phyloP scores from a whole-genome alignment of 495 filamentous ascomycete genomes.

The Melanomma pulvis-pyrius region DNA sequence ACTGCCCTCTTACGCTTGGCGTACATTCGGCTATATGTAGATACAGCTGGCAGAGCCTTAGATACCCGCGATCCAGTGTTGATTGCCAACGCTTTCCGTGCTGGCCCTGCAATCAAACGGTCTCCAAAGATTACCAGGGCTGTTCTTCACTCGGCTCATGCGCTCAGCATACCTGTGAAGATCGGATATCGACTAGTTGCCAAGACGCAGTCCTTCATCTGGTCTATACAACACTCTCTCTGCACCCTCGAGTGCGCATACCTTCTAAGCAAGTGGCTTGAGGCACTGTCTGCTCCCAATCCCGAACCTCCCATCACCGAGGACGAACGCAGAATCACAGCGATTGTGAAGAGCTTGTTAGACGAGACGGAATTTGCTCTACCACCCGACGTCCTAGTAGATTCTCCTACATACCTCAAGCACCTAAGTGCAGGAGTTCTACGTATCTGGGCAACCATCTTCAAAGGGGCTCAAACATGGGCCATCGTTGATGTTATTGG shows the following conservation, averaged over 20 bases:
- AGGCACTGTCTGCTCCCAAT: conserved; percentile 46
- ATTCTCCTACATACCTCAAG: conserved; percentile 55
- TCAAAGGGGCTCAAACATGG: conserved; percentile 69
- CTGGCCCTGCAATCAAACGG: conserved; percentile 61
- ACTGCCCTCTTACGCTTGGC: conserved; percentile 66
- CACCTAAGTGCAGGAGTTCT: conserved; percentile 66
- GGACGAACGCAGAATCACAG: conserved; percentile 66
- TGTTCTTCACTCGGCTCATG: conserved; percentile 69
- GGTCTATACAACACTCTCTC: conserved; percentile 72
- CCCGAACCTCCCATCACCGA: conserved; percentile 48
- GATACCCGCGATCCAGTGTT: conserved; percentile 63
- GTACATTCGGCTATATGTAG: conserved; percentile 69
- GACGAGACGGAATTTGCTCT: conserved; percentile 71
- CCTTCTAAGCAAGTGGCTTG: conserved; percentile 60
- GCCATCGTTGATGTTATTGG: conserved; percentile 68
- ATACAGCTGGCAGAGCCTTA: conserved; percentile 59
- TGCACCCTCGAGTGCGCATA: conserved; percentile 73
- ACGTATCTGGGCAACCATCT: conserved; percentile 68
- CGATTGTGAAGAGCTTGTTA: conserved; percentile 72
- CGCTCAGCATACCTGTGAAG: conserved; percentile 68
- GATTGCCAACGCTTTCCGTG: conserved; percentile 61
- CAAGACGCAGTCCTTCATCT: conserved; percentile 67
- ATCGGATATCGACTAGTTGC: conserved; percentile 70
- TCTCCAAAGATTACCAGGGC: conserved; percentile 61
- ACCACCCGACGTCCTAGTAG: conserved; percentile 54